Evolutionary conservation across 305 asterid species (phyloP).

Genomic region (Fraxinus baroniana): DNA sequence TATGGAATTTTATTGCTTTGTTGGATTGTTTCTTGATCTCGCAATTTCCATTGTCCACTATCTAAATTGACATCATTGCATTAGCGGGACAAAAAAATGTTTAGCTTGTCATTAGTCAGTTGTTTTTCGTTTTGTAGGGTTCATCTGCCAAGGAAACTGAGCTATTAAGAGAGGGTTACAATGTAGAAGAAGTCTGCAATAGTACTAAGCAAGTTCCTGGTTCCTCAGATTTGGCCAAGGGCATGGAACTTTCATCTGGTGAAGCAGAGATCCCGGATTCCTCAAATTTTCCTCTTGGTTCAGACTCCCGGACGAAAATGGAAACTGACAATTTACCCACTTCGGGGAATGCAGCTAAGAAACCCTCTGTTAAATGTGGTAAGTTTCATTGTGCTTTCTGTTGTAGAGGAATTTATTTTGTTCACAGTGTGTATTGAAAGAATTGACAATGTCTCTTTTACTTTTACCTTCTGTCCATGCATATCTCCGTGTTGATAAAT

Average conservation of each 20-base stretch:
- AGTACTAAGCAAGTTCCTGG: conserved; percentile 44
- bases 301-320: conserved; percentile 44
- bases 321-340: conserved; percentile 46
- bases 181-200: conserved; percentile 45
- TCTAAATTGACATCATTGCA: conserved; percentile 9
- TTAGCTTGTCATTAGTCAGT: conserved; percentile 16
- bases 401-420: conserved; percentile 14
- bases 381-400: conserved; percentile 18
- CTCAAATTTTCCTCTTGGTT: conserved; percentile 34
- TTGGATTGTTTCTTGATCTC: conserved; percentile 6
- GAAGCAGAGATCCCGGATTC: conserved; percentile 42
- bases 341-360: conserved; percentile 48
- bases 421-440: neutral
- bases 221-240: conserved; percentile 48
- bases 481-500: conserved; percentile 17
- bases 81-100: neutral
- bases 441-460: neutral
- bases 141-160: conserved; percentile 66
- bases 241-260: conserved; percentile 46
- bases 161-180: conserved; percentile 51
- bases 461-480: neutral
- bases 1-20: neutral
- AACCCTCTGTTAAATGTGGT: conserved; percentile 49
- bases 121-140: conserved; percentile 44
- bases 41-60: neutral